Conservation (phyloP, 257 asterid species). For the Scutellaria baicalensis region DNA sequence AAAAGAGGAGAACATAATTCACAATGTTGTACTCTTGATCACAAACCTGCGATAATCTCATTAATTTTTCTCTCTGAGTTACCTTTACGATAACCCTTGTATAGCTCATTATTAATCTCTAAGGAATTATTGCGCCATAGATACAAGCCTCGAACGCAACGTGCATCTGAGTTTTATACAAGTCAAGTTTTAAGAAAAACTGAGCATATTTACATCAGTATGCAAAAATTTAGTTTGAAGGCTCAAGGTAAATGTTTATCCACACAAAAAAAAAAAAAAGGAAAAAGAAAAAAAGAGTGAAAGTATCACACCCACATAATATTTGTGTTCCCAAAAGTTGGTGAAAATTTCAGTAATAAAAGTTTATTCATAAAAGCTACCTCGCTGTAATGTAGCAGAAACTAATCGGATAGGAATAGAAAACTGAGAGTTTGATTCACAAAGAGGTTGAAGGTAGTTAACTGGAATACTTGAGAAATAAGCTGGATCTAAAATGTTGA, state of each 20-base stretch:
- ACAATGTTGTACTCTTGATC: slow-evolving; percentile 2
- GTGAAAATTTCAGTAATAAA: not conserved
- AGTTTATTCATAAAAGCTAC: slow-evolving; percentile 26
- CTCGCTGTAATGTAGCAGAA: slow-evolving; percentile 42
- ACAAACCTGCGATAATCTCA: slow-evolving; percentile 76
- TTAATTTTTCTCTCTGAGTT: slow-evolving; percentile 58
- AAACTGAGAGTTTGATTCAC: slow-evolving; percentile 48
- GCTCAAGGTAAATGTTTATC: too few species aligned
- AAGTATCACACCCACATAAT: not conserved
- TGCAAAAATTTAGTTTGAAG: not conserved
- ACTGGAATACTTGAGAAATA: slow-evolving; percentile 48
- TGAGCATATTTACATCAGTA: not conserved
- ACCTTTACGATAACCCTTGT: slow-evolving; percentile 77
- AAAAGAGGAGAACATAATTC: not conserved
- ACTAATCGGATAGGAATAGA: slow-evolving; percentile 47
- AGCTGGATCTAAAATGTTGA: slow-evolving; percentile 66
- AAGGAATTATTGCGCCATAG: slow-evolving; percentile 90
- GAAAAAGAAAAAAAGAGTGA: not conserved
- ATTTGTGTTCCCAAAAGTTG: not conserved
- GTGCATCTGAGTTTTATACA: slow-evolving; percentile 42
- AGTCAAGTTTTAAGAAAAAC: slow-evolving; percentile 4
- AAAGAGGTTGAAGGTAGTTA: slow-evolving; percentile 53
- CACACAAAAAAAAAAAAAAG: too few species aligned
- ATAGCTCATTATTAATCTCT: slow-evolving; percentile 73
- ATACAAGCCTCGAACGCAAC: slow-evolving; percentile 54